phyloP scores from a whole-genome alignment of 169 alveolate genomes.

The Cryptosporidium xiaoi region DNA sequence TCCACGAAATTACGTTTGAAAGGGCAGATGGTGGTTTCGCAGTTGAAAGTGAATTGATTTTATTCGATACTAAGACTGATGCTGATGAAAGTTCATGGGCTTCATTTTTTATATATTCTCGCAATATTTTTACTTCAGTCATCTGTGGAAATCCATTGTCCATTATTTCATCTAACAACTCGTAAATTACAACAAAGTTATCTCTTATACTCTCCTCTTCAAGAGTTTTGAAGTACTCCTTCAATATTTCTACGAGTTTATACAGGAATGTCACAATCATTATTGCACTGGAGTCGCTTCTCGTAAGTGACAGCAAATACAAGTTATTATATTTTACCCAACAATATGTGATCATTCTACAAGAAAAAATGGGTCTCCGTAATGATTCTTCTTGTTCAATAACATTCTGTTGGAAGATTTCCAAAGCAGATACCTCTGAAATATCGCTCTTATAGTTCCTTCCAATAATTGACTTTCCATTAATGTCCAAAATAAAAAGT shows the following conservation, averaged over 20 bases:
- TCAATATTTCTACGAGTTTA: slow-evolving; percentile 89
- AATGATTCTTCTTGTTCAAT: slow-evolving; percentile 94
- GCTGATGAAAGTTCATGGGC: slow-evolving; percentile 84
- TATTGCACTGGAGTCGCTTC: slow-evolving; percentile 85
- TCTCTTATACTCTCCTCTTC: slow-evolving; percentile 99
- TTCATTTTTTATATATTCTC: slow-evolving; percentile 94
- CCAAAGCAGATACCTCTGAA: slow-evolving; percentile 82
- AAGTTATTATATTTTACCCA: slow-evolving; percentile 97
- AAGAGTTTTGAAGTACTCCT: slow-evolving; percentile 95
- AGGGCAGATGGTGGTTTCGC: slow-evolving; percentile 92
- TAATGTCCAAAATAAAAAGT: slow-evolving; percentile 91
- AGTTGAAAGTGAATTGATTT: slow-evolving; percentile 46
- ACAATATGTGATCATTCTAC: slow-evolving; percentile 93
- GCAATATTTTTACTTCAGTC: slow-evolving; percentile 92
- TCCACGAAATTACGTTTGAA: slow-evolving; percentile 93
- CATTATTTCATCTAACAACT: slow-evolving; percentile 98
- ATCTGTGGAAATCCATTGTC: slow-evolving; percentile 99
- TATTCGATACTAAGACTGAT: slow-evolving; percentile 64
- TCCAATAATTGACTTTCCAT: slow-evolving; percentile 89
- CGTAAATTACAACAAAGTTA: slow-evolving; percentile 98
- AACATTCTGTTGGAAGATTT: slow-evolving; percentile 89
- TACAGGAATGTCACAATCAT: slow-evolving; percentile 88
- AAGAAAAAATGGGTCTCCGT: slow-evolving; percentile 93
- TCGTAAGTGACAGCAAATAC: slow-evolving; percentile 86
- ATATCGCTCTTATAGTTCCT: slow-evolving; percentile 94